These are phyloP conservation scores for Dictyostelium capitatum DNA, from an alignment of 78 protist species.

Conservation along the genomic window DNA sequence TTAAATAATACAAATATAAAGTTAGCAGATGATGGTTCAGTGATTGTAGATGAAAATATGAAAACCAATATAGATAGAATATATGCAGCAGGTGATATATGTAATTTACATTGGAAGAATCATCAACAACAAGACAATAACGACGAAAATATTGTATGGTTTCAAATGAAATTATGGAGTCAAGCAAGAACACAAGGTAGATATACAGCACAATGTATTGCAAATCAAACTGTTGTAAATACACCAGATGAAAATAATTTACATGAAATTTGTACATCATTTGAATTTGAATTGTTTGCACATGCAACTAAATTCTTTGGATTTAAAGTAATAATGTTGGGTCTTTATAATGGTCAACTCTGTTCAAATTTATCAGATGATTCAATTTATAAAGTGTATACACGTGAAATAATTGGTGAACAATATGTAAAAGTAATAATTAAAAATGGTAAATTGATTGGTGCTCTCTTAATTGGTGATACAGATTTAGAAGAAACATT, in stretches of 20 bases:
- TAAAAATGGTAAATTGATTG: constrained; percentile 44
- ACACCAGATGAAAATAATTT: not conserved
- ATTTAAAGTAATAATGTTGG: constrained; percentile 61
- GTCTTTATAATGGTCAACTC: constrained; percentile 53
- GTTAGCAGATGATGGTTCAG: not conserved
- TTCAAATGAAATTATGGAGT: constrained; percentile 73
- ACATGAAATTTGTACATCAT: constrained; percentile 34
- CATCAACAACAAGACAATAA: too few relatives aligned
- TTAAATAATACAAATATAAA: not conserved
- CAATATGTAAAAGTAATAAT: constrained; percentile 23
- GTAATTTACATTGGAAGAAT: constrained; percentile 13
- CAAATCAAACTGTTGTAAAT: constrained; percentile 14
- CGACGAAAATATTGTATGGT: not conserved
- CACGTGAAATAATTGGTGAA: not conserved
- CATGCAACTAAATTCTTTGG: constrained; percentile 74
- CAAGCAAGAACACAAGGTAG: constrained; percentile 71
- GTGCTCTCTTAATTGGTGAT: constrained; percentile 64
- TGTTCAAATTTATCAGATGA: not conserved
- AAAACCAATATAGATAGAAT: constrained; percentile 2
- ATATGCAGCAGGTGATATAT: constrained; percentile 64
- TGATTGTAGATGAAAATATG: constrained; percentile 29
- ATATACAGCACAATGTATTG: constrained; percentile 56
- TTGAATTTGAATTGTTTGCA: constrained; percentile 77
- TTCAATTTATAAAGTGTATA: not conserved
- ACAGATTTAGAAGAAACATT: constrained; percentile 78